A percentile compares a stretch with the other conserved stretches of the same genome.
phyloP scores from a whole-genome alignment of 805 yeast species.

The Monosporozyma siamensis region DNA sequence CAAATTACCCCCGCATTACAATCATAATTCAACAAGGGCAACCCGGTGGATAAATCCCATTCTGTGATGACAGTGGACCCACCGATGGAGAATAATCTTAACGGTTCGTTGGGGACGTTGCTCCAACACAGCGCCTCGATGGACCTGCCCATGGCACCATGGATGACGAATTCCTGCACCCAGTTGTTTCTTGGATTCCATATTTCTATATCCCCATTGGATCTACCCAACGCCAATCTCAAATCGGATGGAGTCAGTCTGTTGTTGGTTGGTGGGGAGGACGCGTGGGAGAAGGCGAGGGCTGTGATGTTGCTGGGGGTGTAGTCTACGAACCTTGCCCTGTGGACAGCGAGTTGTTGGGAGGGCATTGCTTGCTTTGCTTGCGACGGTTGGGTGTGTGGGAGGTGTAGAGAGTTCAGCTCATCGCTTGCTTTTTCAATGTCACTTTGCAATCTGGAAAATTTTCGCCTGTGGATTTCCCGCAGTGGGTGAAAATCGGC shows the following conservation, averaged over 20 bases:
- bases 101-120: conserved; percentile 36
- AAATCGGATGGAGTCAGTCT: conserved; percentile 45
- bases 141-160: conserved; percentile 75
- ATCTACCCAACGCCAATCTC: conserved; percentile 81
- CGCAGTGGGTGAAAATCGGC: too few species aligned
- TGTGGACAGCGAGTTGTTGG: conserved; percentile 41
- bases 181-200: conserved; percentile 85
- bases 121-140: conserved; percentile 88
- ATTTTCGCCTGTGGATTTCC: too few species aligned
- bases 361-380: neutral
- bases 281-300: conserved; percentile 60
- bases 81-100: conserved; percentile 84
- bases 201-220: conserved; percentile 90
- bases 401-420: neutral
- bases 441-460: too few species aligned
- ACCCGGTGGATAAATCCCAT: conserved; percentile 74
- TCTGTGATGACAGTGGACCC: conserved; percentile 88
- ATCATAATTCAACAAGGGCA: conserved; percentile 67
- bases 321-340: conserved; percentile 86
- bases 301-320: conserved; percentile 80
- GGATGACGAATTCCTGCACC: conserved; percentile 65
- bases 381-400: neutral
- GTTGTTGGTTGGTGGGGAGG: conserved; percentile 31
- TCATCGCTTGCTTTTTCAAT: too few species aligned
- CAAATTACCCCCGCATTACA: conserved; percentile 92